Conservation (phyloP, 2,329 filamentous ascomycete genomes). For the Sporothrix pallida region DNA sequence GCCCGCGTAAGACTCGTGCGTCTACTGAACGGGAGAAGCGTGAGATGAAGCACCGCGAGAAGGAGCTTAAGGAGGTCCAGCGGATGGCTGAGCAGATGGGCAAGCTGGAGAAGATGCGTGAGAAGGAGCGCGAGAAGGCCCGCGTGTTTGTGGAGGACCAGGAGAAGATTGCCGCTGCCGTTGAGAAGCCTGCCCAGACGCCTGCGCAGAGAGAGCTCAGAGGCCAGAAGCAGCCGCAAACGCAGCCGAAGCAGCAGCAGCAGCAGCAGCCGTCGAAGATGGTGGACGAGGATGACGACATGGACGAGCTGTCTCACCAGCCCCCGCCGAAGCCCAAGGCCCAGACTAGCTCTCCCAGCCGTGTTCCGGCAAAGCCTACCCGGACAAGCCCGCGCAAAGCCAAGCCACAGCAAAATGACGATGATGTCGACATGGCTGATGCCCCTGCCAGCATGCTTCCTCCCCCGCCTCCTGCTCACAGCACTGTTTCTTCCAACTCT, state of each 20-base stretch:
- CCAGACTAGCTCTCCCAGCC: conserved; percentile 42
- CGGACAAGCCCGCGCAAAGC: conserved; percentile 60
- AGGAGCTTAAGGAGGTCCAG: conserved; percentile 65
- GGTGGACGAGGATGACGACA: conserved; percentile 35
- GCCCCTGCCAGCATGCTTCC: conserved; percentile 58
- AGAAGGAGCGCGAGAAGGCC: conserved; percentile 73
- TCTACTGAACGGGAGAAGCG: conserved; percentile 64
- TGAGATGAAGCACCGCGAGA: conserved; percentile 64
- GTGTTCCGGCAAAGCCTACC: conserved; percentile 53
- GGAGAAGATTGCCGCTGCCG: conserved; percentile 54
- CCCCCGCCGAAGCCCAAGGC: conserved; percentile 30
- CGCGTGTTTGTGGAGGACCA: conserved; percentile 63
- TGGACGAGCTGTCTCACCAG: conserved; percentile 34
- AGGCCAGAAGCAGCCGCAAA: conserved; percentile 51
- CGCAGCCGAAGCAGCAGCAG: conserved; percentile 4
- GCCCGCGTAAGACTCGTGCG: conserved; percentile 59
- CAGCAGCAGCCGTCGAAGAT: conserved; percentile 28
- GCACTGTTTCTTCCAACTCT: conserved; percentile 19
- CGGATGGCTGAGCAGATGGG: conserved; percentile 64
- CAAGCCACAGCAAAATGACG: conserved; percentile 46
- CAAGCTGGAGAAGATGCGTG: conserved; percentile 71
- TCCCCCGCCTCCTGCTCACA: conserved; percentile 47
- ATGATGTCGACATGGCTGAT: conserved; percentile 63
- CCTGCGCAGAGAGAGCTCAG: conserved; percentile 55
- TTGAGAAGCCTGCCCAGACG: conserved; percentile 55